Evolutionary conservation across 257 asterid genomes (phyloP).

Genomic region (Craterostigma plantagineum): DNA sequence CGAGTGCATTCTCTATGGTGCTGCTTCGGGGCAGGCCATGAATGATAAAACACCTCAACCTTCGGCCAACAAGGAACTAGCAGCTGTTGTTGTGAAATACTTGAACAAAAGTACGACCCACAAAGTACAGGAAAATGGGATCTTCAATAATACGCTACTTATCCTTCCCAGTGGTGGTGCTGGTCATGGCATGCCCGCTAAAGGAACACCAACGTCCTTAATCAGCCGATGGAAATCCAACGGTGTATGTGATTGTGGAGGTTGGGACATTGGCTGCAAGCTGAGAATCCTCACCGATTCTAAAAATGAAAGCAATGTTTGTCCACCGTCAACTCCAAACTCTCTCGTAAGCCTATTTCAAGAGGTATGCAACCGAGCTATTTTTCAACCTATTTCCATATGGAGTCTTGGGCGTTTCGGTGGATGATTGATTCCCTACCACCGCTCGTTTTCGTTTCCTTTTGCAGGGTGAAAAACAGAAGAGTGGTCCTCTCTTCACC

Average conservation of each 20-base stretch:
- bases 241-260: slow-evolving; percentile 94
- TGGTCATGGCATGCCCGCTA: slow-evolving; percentile 43
- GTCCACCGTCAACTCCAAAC: slow-evolving; percentile 11
- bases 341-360: slow-evolving; percentile 25
- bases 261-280: slow-evolving; percentile 98
- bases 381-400: too few species aligned
- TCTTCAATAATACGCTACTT: slow-evolving; percentile 20
- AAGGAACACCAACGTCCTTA: slow-evolving; percentile 59
- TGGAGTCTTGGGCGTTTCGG: neutral
- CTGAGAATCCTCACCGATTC: slow-evolving; percentile 39
- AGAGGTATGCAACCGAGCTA: slow-evolving; percentile 46
- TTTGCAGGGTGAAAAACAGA: slow-evolving; percentile 34
- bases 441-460: neutral
- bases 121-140: slow-evolving; percentile 9
- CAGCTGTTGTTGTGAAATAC: slow-evolving; percentile 40
- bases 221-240: slow-evolving; percentile 67
- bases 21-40: slow-evolving; percentile 18
- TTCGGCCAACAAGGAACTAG: slow-evolving; percentile 43
- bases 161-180: slow-evolving; percentile 52
- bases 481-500: slow-evolving; percentile 39
- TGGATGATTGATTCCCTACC: slow-evolving; percentile 1
- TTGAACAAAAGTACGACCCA: slow-evolving; percentile 10
- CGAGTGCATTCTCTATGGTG: slow-evolving; percentile 54
- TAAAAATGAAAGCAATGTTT: slow-evolving; percentile 12
- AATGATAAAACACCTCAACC: slow-evolving; percentile 30